Conservation (phyloP, 495 filamentous ascomycete species). For the Penicillium turbatum region DNA sequence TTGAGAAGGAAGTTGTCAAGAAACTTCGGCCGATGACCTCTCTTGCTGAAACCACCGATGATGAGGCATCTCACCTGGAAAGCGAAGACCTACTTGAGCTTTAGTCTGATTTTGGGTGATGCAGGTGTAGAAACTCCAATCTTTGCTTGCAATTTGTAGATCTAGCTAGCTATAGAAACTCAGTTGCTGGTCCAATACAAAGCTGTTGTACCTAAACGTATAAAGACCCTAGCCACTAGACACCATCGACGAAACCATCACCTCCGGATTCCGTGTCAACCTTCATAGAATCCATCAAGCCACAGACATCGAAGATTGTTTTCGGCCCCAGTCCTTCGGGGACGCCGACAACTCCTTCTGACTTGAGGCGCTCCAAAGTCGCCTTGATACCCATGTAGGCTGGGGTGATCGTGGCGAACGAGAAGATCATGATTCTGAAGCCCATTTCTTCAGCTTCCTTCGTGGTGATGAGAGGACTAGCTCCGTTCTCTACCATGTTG, state of each 20-base stretch:
- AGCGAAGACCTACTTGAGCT: not conserved
- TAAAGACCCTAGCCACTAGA: constrained; percentile 14
- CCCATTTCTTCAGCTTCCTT: constrained; percentile 57
- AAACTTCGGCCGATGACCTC: not conserved
- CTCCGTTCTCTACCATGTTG: constrained; percentile 62
- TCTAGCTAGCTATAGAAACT: constrained; percentile 1
- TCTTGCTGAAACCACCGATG: not conserved
- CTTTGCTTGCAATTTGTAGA: not conserved
- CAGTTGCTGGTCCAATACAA: not conserved
- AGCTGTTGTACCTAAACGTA: not conserved
- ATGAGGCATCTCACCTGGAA: not conserved
- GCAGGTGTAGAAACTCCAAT: not conserved
- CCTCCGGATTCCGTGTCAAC: constrained; percentile 55
- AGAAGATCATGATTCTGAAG: constrained; percentile 61
- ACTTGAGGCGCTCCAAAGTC: constrained; percentile 43
- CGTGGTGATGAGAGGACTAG: constrained; percentile 52
- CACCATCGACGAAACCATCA: constrained; percentile 40
- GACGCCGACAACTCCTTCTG: constrained; percentile 45
- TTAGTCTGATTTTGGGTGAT: not conserved
- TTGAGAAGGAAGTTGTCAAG: constrained; percentile 14
- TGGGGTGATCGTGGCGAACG: constrained; percentile 47
- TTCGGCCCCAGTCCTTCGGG: constrained; percentile 44
- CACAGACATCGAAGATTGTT: constrained; percentile 55
- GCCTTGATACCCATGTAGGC: constrained; percentile 50
- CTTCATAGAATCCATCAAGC: constrained; percentile 52